Evolutionary conservation across 2,329 filamentous ascomycete species (phyloP).

Genomic region (Dothidotthia symphoricarpi): DNA sequence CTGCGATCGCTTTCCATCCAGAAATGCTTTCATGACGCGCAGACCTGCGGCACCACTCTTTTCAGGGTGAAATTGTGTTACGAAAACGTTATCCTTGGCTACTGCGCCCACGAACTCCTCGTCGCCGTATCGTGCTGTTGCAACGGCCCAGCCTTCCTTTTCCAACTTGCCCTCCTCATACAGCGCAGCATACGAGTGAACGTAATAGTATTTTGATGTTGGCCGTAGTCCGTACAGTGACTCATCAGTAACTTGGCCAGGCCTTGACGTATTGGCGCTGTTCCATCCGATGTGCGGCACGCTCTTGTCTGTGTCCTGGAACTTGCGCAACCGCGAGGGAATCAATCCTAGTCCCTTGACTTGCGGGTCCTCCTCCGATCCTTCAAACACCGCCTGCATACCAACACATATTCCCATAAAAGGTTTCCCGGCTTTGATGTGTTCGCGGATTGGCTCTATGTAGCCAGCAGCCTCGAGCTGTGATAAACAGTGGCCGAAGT

Average conservation of each 20-base stretch:
- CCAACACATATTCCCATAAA: slow-evolving; percentile 99
- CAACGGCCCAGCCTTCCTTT: slow-evolving; percentile 83
- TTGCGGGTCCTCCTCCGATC: slow-evolving; percentile 73
- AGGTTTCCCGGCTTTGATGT: slow-evolving; percentile 88
- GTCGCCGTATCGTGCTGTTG: slow-evolving; percentile 79
- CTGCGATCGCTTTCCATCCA: slow-evolving; percentile 66
- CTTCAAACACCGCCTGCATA: slow-evolving; percentile 82
- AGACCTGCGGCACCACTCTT: slow-evolving; percentile 92
- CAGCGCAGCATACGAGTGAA: slow-evolving; percentile 87
- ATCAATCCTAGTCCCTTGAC: slow-evolving; percentile 76
- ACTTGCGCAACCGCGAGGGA: slow-evolving; percentile 68
- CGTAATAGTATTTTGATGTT: slow-evolving; percentile 95
- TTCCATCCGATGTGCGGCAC: slow-evolving; percentile 99
- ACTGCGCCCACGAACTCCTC: slow-evolving; percentile 92
- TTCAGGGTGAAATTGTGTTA: slow-evolving; percentile 96
- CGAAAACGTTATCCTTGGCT: slow-evolving; percentile 79
- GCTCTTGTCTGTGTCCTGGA: slow-evolving; percentile 74
- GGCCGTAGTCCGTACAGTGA: slow-evolving; percentile 76
- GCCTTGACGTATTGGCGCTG: slow-evolving; percentile 65
- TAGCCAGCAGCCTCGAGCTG: slow-evolving; percentile 82
- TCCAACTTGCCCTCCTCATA: slow-evolving; percentile 75
- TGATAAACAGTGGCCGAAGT: slow-evolving; percentile 92
- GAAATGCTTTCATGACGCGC: slow-evolving; percentile 78
- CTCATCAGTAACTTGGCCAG: slow-evolving; percentile 45
- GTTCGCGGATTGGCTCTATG: slow-evolving; percentile 74